Conservation (phyloP, 345 rosid genomes). For the Bruguiera gymnorhiza region DNA sequence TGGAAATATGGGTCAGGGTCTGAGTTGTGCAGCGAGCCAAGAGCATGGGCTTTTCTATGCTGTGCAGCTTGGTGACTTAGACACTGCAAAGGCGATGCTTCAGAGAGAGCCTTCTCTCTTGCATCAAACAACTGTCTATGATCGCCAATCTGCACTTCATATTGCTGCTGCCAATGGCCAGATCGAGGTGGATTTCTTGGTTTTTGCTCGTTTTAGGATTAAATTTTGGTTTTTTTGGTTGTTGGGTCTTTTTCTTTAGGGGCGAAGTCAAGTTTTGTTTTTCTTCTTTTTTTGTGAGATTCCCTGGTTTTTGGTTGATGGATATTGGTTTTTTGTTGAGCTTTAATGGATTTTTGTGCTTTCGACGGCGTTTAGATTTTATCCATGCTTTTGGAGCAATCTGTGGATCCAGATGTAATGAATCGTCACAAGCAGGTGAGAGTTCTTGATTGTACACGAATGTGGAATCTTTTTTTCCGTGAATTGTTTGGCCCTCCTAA, state of each 20-base stretch:
- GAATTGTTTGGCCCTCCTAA: constrained; percentile 3
- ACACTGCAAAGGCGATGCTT: constrained; percentile 44
- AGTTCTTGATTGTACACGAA: constrained; percentile 6
- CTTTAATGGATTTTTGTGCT: constrained; percentile 18
- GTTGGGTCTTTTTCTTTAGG: not conserved
- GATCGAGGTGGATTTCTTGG: constrained; percentile 65
- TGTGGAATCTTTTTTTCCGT: not conserved
- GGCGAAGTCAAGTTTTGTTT: not conserved
- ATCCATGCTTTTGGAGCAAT: constrained; percentile 64
- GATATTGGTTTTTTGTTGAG: not conserved
- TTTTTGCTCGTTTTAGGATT: constrained; percentile 1
- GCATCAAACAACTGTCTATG: constrained; percentile 53
- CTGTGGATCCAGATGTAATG: constrained; percentile 67
- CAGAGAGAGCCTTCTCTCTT: constrained; percentile 52
- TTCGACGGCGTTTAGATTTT: constrained; percentile 56
- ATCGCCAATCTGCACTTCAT: constrained; percentile 85
- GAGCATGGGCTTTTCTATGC: constrained; percentile 69
- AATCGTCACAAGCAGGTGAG: constrained; percentile 91
- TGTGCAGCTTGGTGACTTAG: constrained; percentile 65
- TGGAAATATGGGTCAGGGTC: constrained; percentile 73
- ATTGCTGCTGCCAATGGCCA: constrained; percentile 91
- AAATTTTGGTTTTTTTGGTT: constrained; percentile 5
- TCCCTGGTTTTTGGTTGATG: not conserved
- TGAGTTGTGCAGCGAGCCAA: constrained; percentile 67
- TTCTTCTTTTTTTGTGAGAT: not conserved